These are phyloP conservation scores for Cymbopogon flexuosus DNA, from an alignment of 202 grass and related monocot species.

Conservation along the genomic window DNA sequence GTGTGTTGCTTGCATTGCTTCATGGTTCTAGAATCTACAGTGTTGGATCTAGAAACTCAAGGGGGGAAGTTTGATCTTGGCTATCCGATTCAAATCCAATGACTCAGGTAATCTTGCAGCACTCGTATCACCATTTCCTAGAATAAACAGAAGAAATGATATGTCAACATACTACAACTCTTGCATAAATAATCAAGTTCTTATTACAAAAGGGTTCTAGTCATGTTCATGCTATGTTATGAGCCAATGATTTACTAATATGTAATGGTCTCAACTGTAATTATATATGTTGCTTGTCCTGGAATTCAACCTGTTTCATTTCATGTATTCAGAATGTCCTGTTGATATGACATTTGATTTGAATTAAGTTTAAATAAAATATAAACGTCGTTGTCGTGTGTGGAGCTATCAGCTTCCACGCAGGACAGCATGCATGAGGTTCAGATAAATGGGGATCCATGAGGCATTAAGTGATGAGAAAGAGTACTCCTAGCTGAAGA, in stretches of 20 bases:
- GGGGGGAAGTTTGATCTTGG: not conserved
- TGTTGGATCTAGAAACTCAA: not conserved
- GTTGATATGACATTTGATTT: slow-evolving; percentile 24
- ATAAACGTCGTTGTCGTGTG: slow-evolving; percentile 9
- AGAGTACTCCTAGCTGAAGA: not conserved
- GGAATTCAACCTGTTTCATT: slow-evolving; percentile 21
- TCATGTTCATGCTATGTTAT: not conserved
- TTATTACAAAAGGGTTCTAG: not conserved
- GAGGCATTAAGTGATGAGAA: not conserved
- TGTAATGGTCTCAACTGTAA: not conserved
- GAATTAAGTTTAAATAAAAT: slow-evolving; percentile 2
- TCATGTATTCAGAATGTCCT: slow-evolving; percentile 9
- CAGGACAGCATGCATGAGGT: not conserved
- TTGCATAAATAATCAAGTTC: not conserved
- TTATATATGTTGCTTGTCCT: slow-evolving; percentile 40
- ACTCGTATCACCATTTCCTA: not conserved
- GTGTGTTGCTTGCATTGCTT: slow-evolving; percentile 33
- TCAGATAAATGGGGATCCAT: slow-evolving; percentile 10
- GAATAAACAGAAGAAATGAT: not conserved
- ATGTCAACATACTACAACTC: not conserved
- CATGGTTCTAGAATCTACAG: slow-evolving; percentile 20
- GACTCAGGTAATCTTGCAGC: not conserved
- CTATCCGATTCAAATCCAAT: not conserved
- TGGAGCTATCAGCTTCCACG: slow-evolving; percentile 5
- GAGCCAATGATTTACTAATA: not conserved